Percentiles rank a stretch among this genome's conserved stretches.
Conservation (phyloP, 1,139 yeast species). For the Kurtzmaniella quercitrusa region DNA sequence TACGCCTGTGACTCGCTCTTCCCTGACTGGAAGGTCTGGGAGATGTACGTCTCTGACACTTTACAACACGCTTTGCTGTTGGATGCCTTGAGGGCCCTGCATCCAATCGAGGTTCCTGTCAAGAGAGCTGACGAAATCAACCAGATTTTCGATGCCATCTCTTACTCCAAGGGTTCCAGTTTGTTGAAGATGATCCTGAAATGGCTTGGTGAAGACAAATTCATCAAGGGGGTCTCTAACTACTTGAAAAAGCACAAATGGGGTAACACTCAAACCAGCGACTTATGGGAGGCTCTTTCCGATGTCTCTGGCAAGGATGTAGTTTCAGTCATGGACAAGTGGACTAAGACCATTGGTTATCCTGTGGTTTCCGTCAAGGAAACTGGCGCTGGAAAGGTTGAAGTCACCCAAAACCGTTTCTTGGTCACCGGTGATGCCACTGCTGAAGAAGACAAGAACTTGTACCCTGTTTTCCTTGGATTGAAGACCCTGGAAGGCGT, state of each 20-base stretch:
- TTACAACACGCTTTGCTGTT: slow-evolving; percentile 66
- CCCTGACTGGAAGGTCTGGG: slow-evolving; percentile 89
- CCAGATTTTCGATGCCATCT: slow-evolving; percentile 81
- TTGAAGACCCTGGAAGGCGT: slow-evolving; percentile 64
- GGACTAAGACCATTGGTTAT: slow-evolving; percentile 83
- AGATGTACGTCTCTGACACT: slow-evolving; percentile 62
- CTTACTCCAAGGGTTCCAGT: slow-evolving; percentile 78
- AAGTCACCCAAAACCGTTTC: slow-evolving; percentile 51
- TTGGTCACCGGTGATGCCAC: slow-evolving; percentile 52
- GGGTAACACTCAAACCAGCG: slow-evolving; percentile 74
- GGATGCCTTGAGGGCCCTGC: slow-evolving; percentile 72
- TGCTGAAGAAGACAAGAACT: slow-evolving; percentile 41
- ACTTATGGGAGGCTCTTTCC: slow-evolving; percentile 73
- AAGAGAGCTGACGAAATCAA: slow-evolving; percentile 76
- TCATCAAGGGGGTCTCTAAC: slow-evolving; percentile 67
- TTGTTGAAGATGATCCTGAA: slow-evolving; percentile 66
- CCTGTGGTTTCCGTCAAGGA: slow-evolving; percentile 62
- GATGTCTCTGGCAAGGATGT: slow-evolving; percentile 76
- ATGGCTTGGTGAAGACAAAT: slow-evolving; percentile 62
- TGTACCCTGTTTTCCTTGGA: slow-evolving; percentile 83
- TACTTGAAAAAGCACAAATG: slow-evolving; percentile 69
- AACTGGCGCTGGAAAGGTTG: slow-evolving; percentile 17
- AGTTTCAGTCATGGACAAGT: slow-evolving; percentile 64
- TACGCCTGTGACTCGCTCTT: slow-evolving; percentile 68
- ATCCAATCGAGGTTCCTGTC: slow-evolving; percentile 85